Evolutionary conservation across 441 rosid genomes (phyloP), one percentile per base, ranked within the genome.

Genomic region (Metrosideros polymorpha): DNA sequence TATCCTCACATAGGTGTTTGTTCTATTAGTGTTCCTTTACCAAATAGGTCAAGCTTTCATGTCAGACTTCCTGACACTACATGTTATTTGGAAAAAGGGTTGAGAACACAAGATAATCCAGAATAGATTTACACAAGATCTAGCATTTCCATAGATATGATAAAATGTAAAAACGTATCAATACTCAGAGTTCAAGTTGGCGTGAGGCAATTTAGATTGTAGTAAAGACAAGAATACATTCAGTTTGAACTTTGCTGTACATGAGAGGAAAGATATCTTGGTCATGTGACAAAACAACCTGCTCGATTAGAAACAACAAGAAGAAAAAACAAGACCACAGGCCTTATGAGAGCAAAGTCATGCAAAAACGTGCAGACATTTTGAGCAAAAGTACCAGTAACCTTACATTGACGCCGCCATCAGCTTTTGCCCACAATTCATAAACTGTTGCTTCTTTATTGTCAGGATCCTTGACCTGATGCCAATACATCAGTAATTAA

Each of bases 401-500:
- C 27, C 84, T 51, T 88, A 93, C 94, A 83, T 90, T 84, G 55
- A 75, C 83, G 45, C 82, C 93, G 86, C 89, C 88, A 82, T 92
- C 91, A 79, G 82, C 87, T 77, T 95, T 87, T 88, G 90, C 91
- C 94, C 95, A 95, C 17, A 91, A 89, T 35, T 94, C 95, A 77
- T 93, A 96, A 39, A 96, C 85, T 13, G 94, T 94, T 77, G 91
- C 90, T 85, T 86, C 92, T 52, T 66, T 90, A 2, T 85, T 89
- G 86, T 96, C 98, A 84, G 98, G 99, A 92, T 96, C 99, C 88
- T 91, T 88, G 49, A 97, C 95, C 99, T 96, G 92, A 89, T 87
- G 89, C 63, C 43, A 54, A 45, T 25, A 59, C 18, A 63, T 50
- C 45, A 22, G 82, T 55, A 88, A 85, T 85, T 63, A 53, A 85